Base-by-base conservation (phyloP, 345 rosid species). In the Microcos paniculata region DNA sequence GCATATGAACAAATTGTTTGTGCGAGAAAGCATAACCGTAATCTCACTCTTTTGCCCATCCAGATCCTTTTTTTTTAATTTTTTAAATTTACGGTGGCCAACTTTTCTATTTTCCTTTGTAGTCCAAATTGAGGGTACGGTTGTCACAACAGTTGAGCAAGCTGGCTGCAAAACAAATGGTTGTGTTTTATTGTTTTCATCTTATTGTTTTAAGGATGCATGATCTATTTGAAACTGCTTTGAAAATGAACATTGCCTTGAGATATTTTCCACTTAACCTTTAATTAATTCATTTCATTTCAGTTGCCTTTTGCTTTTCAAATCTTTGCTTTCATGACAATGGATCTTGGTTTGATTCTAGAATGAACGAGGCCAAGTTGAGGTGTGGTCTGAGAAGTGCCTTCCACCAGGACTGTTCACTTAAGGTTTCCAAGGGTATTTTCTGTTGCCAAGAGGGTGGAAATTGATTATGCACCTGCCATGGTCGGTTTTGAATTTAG, bases 321-420 rank as follows among this genome's bases (percentile, higher is more conserved):
- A 31, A 51, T 18, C 28, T 70, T 70, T 70, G 3, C 35, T 14
- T 66, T 51, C 31, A 59, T 51, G 28, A 70, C 12, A 3, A 28
- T 69, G 28, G 26, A 69, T 69, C 58, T 6, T 6, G 1, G 14
- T 30, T 51, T 62, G 53, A 48, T 26, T 80, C 74, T 74, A 95
- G 99, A 91, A 95, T 76, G 98, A 91, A 79, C 96, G 97, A 10
- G 97, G 99, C 52, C 98, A 95, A 85, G 97, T 95, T 77, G 99
- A 95, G 16, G 96, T 95, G 53, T 95, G 99, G 99, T 95, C 99
- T 61, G 98, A 93, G 88, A 95, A 93, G 83, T 95, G 98, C 82
- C 91, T 95, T 53, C 98, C 99, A 40, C 92, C 0, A 98, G 99
- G 77, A 95, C 99, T 0, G 92, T 90, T 70, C 99, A 93, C 87